Base-by-base conservation (phyloP, 345 rosid genomes). In the Excoecaria cochinchinensis region DNA sequence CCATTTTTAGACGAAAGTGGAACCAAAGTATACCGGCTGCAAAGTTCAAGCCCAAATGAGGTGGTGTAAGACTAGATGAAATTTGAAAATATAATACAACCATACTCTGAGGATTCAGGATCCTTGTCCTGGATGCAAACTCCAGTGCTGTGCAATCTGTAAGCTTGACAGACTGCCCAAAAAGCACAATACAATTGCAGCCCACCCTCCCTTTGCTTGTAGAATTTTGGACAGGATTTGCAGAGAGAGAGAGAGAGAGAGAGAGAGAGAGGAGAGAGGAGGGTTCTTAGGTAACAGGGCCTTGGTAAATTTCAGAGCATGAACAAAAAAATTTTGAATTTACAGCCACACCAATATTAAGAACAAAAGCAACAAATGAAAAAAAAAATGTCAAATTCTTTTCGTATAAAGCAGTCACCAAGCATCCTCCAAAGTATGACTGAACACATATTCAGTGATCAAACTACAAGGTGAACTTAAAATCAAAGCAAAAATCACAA, bases 391-490 rank as follows among this genome's bases (percentile, higher is more conserved):
- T 19, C 13, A 7, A 1, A 31, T 25, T 51, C 59, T 50, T 48
- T 55, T 69, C 31, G 24, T 14, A 17, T 10, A 50, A 24, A 21
- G 21, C 38, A 69, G 59, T 6, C 31, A 25, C 46, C 40, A 31
- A 48, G 71, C 21, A 68, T 68, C 7, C 24, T 16, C 5, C 22
- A 48, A 69, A 69, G 51, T 52, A 31, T 36, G 24, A 52, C 24
- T 4, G 25, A 0, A 36, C 5, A 17, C 19, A 42, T 17, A 65
- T 17, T 3, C 9, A 14, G 69, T 17, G 53, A 46, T 67, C 40
- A 38, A 74, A 74, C 50, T 53, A 53, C 15, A 22, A 59, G 15
- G 25, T 22, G 25, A 42, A 66, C 31, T n/a, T 47, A 66, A 64
- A 64, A 53, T 52, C 13, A 69, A 16, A 51, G 10, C 0, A 52